Percentiles rank a stretch among this genome's conserved stretches.
These are phyloP conservation scores for Sequoia sempervirens DNA, from an alignment of 75 land plant species.

Conservation along the genomic window DNA sequence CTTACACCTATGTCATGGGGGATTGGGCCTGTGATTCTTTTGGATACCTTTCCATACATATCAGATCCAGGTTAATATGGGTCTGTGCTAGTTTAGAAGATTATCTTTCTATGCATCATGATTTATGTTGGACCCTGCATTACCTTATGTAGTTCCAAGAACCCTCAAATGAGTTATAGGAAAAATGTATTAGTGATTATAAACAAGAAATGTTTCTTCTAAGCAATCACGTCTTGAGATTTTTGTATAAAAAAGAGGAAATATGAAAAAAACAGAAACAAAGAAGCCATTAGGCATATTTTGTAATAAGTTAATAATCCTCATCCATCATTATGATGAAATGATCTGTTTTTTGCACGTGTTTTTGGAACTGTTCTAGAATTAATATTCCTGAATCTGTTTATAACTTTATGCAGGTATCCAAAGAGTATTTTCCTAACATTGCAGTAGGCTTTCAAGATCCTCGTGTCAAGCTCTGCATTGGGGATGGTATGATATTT, in stretches of 20 bases:
- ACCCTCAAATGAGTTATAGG: neutral
- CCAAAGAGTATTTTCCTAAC: slow-evolving; percentile 83
- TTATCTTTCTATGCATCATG: too few species aligned
- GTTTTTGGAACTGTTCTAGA: neutral
- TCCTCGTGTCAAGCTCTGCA: slow-evolving; percentile 79
- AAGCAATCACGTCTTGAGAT: neutral
- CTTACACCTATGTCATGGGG: too few species aligned
- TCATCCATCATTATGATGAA: too few species aligned
- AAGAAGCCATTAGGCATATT: neutral
- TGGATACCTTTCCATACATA: too few species aligned
- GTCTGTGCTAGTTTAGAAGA: too few species aligned
- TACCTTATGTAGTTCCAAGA: neutral
- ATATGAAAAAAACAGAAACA: neutral
- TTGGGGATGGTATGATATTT: slow-evolving; percentile 83
- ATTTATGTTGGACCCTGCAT: too few species aligned
- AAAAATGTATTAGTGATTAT: neutral
- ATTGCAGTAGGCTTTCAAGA: slow-evolving; percentile 84
- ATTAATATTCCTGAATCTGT: neutral
- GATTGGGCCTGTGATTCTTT: too few species aligned
- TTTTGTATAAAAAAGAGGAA: neutral
- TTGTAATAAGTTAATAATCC: neutral
- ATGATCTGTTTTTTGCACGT: neutral
- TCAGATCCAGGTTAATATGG: too few species aligned
- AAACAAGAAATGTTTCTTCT: neutral
- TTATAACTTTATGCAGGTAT: slow-evolving; percentile 43